Conservation (phyloP, 495 filamentous ascomycete genomes). For the Aspergillus avenaceus region DNA sequence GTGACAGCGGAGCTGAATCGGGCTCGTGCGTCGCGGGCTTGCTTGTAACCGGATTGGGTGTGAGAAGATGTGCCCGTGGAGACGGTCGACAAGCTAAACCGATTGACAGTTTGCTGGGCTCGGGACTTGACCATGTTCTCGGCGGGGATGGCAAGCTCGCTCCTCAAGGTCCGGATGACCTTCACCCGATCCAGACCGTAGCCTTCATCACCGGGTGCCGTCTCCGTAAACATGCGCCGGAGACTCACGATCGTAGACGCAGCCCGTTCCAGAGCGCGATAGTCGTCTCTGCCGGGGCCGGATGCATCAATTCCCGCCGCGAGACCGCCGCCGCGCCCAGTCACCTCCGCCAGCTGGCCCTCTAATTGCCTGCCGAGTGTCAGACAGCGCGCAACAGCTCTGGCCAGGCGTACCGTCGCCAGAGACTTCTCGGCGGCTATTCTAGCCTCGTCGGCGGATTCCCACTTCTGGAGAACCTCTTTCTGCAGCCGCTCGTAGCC, state of each 20-base stretch:
- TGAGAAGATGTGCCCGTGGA: slow-evolving; percentile 27
- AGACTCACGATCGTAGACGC: slow-evolving; percentile 71
- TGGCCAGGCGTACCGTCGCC: slow-evolving; percentile 70
- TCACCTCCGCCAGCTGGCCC: slow-evolving; percentile 65
- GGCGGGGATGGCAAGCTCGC: slow-evolving; percentile 61
- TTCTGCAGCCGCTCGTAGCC: slow-evolving; percentile 78
- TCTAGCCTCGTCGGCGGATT: slow-evolving; percentile 73
- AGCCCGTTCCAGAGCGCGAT: slow-evolving; percentile 72
- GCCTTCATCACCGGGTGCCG: slow-evolving; percentile 65
- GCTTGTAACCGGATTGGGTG: slow-evolving; percentile 61
- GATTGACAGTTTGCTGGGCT: slow-evolving; percentile 75
- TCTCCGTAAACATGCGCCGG: slow-evolving; percentile 64
- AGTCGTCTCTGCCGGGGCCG: slow-evolving; percentile 57
- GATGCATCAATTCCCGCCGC: slow-evolving; percentile 3
- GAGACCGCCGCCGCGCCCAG: slow-evolving; percentile 32
- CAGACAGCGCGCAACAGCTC: slow-evolving; percentile 71
- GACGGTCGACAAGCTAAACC: slow-evolving; percentile 77
- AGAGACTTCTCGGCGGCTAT: slow-evolving; percentile 69
- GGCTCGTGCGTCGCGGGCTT: slow-evolving; percentile 72
- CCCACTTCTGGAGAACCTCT: slow-evolving; percentile 78
- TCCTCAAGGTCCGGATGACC: slow-evolving; percentile 62
- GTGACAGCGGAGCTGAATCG: slow-evolving; percentile 69
- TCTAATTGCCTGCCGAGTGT: slow-evolving; percentile 83
- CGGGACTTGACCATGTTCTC: slow-evolving; percentile 63
- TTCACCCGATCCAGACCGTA: slow-evolving; percentile 68